phyloP scores from a whole-genome alignment of 345 rosid species.

The Eucalyptus tenuipes region DNA sequence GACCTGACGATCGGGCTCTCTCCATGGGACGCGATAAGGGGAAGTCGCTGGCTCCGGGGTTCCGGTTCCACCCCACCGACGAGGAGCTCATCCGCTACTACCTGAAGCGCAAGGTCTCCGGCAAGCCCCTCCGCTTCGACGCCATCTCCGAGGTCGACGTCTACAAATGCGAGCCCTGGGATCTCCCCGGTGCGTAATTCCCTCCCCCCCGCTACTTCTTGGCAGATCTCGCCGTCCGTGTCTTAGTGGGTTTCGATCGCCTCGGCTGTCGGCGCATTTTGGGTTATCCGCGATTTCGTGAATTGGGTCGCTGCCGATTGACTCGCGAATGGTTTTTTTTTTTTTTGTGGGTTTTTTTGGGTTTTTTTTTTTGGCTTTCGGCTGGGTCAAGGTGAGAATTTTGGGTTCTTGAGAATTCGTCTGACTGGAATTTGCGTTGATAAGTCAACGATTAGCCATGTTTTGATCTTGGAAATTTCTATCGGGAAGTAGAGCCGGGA shows the following conservation, averaged over 20 bases:
- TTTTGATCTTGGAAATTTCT: background rate
- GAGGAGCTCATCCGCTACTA: slow-evolving; percentile 94
- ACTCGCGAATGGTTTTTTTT: background rate
- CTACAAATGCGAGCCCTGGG: slow-evolving; percentile 92
- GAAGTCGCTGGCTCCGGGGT: slow-evolving; percentile 74
- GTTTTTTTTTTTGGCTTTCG: background rate
- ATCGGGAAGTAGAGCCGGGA: background rate
- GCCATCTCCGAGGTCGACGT: slow-evolving; percentile 65
- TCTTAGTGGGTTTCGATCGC: background rate
- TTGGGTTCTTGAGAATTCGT: background rate
- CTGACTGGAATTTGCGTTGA: background rate
- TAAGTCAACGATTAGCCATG: background rate
- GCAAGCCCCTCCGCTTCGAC: slow-evolving; percentile 59
- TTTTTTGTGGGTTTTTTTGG: too few relatives aligned
- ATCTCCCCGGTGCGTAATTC: slow-evolving; percentile 53
- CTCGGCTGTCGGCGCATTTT: background rate
- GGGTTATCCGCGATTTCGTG: background rate
- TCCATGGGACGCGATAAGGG: slow-evolving; percentile 44
- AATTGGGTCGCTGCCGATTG: background rate
- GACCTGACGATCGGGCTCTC: background rate
- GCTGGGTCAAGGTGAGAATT: background rate
- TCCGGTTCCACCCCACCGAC: slow-evolving; percentile 91
- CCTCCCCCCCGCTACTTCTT: background rate
- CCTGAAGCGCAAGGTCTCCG: slow-evolving; percentile 65
- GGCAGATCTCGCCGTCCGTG: background rate